Evolutionary conservation across 495 filamentous ascomycete species (phyloP), one percentile per base, ranked within the genome.

Genomic region (Lophiotrema nucula): DNA sequence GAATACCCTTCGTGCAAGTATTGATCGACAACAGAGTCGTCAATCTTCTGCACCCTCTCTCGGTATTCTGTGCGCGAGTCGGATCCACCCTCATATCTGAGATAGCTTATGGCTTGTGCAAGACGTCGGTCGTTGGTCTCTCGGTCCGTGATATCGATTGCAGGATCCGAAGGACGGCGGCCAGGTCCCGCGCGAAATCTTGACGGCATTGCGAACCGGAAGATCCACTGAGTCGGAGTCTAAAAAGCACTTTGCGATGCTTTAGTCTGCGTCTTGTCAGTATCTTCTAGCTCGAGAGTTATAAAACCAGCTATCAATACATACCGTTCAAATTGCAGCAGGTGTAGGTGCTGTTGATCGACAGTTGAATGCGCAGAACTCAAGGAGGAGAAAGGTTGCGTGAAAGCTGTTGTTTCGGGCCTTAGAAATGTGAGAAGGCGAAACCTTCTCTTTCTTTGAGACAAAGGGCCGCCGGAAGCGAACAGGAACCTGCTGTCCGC

Each of bases 391-490:
- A n/a, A 18, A n/a, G 16, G 23, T 28, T 44, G 43, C n/a, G 13
- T 43, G 57, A 48, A 54, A 41, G 12, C 27, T 41, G 19, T 48
- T 60, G 41, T 54, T 19, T 48, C 43, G 35, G 47, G 25, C 33
- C 12, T n/a, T 16, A 23, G 38, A 27, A 53, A 11, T 12, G 3
- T 27, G 25, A 41, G 37, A 11, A 4, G 19, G 21, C 27, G 2
- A 12, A 10, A 23, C 26, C 37, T 15, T 46, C 57, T 38, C 46
- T 46, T 56, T 56, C 44, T 56, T 26, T 22, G 12, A 16, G 51
- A 64, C 49, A 64, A 64, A 64, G 60, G 37, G 42, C 33, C 38
- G 37, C 45, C 22, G 50, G 48, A 58, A 59, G 55, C 49, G 44
- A 55, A 55, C 55, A 45, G 3, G 15, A 46, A 43, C 31, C 44